phyloP scores from a whole-genome alignment of 2,329 filamentous ascomycete genomes.

The Aspergillus pseudoterreus region DNA sequence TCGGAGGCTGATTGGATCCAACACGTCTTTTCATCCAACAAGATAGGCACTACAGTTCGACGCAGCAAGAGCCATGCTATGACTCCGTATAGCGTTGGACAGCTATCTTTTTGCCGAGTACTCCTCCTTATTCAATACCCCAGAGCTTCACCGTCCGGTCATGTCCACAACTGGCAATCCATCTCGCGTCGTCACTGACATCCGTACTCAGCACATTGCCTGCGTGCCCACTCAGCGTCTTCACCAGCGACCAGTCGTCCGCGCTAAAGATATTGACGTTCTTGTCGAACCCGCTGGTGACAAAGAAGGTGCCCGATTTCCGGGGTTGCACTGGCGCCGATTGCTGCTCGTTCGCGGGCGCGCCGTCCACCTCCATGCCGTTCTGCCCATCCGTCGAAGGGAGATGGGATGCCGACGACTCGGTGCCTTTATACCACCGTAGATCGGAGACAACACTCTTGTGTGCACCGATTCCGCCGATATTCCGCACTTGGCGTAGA shows the following conservation, averaged over 20 bases:
- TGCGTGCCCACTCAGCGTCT: constrained; percentile 83
- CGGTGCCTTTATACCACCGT: constrained; percentile 85
- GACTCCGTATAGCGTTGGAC: not conserved
- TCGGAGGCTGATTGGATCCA: no score
- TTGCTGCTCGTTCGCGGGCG: constrained; percentile 14
- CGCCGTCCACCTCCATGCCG: constrained; percentile 43
- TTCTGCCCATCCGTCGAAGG: constrained; percentile 61
- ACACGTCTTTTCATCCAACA: no score
- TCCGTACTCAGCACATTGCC: constrained; percentile 90
- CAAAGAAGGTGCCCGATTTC: constrained; percentile 86
- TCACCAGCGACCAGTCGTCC: constrained; percentile 90
- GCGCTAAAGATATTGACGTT: constrained; percentile 94
- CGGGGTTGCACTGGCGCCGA: constrained; percentile 58
- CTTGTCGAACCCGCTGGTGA: constrained; percentile 87
- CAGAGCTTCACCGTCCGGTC: constrained; percentile 95
- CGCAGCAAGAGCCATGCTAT: not conserved
- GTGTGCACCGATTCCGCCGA: constrained; percentile 85
- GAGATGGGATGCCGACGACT: constrained; percentile 64
- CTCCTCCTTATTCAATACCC: constrained; percentile 69
- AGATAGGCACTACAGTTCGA: no score
- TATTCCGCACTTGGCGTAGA: constrained; percentile 78
- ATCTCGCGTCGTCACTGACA: constrained; percentile 77
- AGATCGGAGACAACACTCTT: constrained; percentile 88
- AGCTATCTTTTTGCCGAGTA: not conserved
- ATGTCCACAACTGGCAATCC: constrained; percentile 92